A percentile compares a stretch with the other conserved stretches of the same genome.
These are phyloP conservation scores for Nitzschia sp. DNA, from an alignment of 108 stramenopile species.

Conservation along the genomic window DNA sequence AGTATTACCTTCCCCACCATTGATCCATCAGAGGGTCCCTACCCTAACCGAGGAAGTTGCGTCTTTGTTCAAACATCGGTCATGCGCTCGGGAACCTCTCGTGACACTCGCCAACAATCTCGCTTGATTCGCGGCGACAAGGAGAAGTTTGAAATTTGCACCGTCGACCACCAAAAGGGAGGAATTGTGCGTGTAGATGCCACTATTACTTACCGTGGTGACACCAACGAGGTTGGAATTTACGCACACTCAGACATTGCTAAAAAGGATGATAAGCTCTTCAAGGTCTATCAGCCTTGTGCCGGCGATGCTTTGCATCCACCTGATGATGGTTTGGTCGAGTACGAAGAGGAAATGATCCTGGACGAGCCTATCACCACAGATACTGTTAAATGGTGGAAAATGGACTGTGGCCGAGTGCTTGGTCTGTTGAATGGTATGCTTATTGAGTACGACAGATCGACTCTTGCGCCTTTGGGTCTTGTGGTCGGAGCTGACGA, in stretches of 20 bases:
- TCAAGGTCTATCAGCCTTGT: too few species aligned
- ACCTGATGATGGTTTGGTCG: too few species aligned
- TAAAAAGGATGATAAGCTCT: too few species aligned
- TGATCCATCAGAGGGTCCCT: not conserved
- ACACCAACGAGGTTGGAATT: too few species aligned
- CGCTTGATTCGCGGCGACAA: constrained; percentile 85
- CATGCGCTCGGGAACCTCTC: constrained; percentile 75
- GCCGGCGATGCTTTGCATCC: too few species aligned
- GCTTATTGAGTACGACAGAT: constrained; percentile 91
- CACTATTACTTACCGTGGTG: too few species aligned
- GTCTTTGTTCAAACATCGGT: constrained; percentile 88
- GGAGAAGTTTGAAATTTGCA: constrained; percentile 87
- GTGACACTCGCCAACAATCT: constrained; percentile 87
- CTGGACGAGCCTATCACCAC: too few species aligned
- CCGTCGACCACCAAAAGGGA: constrained; percentile 92
- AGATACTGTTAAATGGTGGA: too few species aligned
- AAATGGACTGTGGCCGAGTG: constrained; percentile 89
- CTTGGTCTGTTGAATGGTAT: constrained; percentile 89
- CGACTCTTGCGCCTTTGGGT: constrained; percentile 90
- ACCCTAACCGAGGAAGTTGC: constrained; percentile 70
- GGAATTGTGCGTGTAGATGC: too few species aligned
- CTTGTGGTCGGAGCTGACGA: constrained; percentile 85
- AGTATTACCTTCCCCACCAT: constrained; percentile 41
- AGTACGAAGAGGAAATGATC: too few species aligned
- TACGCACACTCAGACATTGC: too few species aligned